Base-by-base conservation (phyloP, 345 rosid species). In the Lepidium sativum region DNA sequence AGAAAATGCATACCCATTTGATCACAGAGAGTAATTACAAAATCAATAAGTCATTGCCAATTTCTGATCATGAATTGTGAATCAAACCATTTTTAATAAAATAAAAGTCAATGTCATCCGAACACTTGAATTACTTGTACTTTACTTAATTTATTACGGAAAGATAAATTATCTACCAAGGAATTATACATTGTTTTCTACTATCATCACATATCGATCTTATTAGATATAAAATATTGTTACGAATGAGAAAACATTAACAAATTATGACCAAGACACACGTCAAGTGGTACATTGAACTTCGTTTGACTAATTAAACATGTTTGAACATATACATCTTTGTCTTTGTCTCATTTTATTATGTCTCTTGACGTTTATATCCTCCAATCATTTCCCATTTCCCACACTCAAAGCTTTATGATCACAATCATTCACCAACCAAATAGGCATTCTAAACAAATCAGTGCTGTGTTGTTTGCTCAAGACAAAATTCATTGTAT, bases 331-430 rank as follows among this genome's bases (percentile, higher is more conserved):
- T 41, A 42, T 18, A 13, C 53, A 48, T 47, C 9, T 37, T 29
- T 68, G 65, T 58, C 41, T 68, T 17, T 15, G 6, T 59, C 72
- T 58, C 65, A 57, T 56, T 67, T 67, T 45, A 35, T 67, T 37
- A 56, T 38, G 13, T 43, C 32, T 43, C 32, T 29, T 65, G 60
- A 64, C 38, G 40, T 54, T 43, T 33, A 8, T 25, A 56, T 25
- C 38, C 71, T 65, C 41, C 56, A 65, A 43, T 54, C 54, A 65
- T 42, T 54, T 43, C 21, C 32, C 21, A 42, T 18, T 32, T 18
- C 20, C 9, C 14, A 54, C 13, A 39, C 12, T 15, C 35, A 65
- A n/a, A 53, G 53, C 61, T 53, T 15, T 41, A 42, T 13, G 43
- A 55, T 32, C 12, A 45, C 13, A 15, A 45, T 56, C 49, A 50